Percentiles rank a stretch among this genome's conserved stretches.
Conservation (phyloP, 305 asterid species). For the Plantago coronopus region DNA sequence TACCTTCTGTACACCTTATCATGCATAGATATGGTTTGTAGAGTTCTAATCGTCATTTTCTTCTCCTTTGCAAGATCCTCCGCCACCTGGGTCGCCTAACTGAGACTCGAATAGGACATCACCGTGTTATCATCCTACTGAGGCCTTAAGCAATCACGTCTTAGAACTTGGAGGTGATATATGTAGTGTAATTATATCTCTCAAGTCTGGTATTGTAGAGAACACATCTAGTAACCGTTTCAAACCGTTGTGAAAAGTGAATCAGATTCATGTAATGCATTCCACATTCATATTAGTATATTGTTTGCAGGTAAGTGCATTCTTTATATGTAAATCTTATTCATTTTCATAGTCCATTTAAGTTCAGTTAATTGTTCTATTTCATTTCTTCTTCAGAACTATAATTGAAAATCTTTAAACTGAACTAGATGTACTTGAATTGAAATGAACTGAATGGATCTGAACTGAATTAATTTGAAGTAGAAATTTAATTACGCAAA, state of each 20-base stretch:
- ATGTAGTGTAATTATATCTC: background rate
- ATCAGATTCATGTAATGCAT: background rate
- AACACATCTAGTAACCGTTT: background rate
- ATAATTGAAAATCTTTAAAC: too few relatives aligned
- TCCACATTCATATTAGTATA: background rate
- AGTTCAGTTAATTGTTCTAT: too few relatives aligned
- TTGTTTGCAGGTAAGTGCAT: too few relatives aligned
- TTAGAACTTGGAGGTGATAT: background rate
- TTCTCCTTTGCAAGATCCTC: slow-evolving; percentile 55
- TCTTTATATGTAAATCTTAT: too few relatives aligned
- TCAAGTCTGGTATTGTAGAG: background rate
- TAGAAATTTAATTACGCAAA: too few relatives aligned
- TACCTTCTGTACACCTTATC: too few relatives aligned
- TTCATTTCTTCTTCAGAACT: too few relatives aligned
- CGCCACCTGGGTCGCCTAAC: slow-evolving; percentile 77
- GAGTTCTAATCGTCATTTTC: slow-evolving; percentile 13
- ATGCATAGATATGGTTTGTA: too few relatives aligned
- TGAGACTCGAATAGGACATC: slow-evolving; percentile 75
- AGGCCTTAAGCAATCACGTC: slow-evolving; percentile 38
- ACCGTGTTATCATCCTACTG: slow-evolving; percentile 67
- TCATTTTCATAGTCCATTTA: too few relatives aligned
- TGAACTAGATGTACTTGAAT: too few relatives aligned
- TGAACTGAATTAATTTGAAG: too few relatives aligned
- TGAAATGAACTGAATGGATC: too few relatives aligned
- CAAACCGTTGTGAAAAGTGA: background rate